phyloP scores from a whole-genome alignment of 805 yeast genomes.

The Starmerella sirachaensis region DNA sequence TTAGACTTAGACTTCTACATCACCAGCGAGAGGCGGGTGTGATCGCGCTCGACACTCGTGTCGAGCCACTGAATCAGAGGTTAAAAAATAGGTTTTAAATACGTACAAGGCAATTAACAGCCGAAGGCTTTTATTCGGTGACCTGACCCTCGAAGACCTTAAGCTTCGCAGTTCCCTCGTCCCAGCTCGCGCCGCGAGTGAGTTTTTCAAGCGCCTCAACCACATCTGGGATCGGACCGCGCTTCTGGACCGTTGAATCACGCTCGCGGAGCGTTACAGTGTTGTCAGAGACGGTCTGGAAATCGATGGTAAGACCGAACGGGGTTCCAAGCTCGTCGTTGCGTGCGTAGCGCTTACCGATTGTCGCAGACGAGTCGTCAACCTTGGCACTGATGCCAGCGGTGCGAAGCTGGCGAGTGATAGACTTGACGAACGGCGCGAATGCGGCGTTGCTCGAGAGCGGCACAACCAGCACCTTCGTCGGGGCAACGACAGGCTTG shows the following conservation, averaged over 20 bases:
- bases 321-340: conserved; percentile 98
- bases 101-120: too few species aligned
- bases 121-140: too few species aligned
- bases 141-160: conserved; percentile 63
- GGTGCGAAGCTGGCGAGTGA: conserved; percentile 59
- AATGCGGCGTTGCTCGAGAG: conserved; percentile 73
- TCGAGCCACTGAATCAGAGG: too few species aligned
- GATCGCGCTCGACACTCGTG: too few species aligned
- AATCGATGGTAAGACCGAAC: conserved; percentile 93
- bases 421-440: conserved; percentile 58
- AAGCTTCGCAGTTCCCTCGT: conserved; percentile 65
- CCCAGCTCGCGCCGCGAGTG: conserved; percentile 70
- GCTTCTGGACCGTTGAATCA: conserved; percentile 90
- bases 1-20: too few species aligned
- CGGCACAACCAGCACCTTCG: conserved; percentile 92
- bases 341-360: conserved; percentile 96
- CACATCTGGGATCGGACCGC: conserved; percentile 71
- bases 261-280: conserved; percentile 94
- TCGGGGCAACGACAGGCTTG: conserved; percentile 94
- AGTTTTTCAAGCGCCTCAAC: conserved; percentile 59
- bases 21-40: too few species aligned
- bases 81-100: too few species aligned
- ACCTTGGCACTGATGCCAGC: conserved; percentile 87
- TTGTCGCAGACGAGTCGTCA: conserved; percentile 94
- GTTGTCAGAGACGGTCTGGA: conserved; percentile 76